Evolutionary conservation across 2,329 filamentous ascomycete genomes (phyloP), one percentile per base, ranked within the genome.

Genomic region (Trichoderma afroharzianum): DNA sequence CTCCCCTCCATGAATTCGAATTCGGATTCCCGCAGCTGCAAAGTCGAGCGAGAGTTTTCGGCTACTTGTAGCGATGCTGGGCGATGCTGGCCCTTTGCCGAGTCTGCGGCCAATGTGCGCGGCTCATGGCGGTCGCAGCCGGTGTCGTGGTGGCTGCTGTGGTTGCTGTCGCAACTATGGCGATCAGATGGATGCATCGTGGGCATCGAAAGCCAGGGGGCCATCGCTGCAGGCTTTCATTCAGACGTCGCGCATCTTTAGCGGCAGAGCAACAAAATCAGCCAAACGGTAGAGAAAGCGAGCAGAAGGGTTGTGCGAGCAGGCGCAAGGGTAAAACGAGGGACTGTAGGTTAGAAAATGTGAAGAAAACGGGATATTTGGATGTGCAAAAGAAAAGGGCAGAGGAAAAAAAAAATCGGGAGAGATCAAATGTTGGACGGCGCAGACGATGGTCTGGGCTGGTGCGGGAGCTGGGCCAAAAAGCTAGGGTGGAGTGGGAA

Each of bases 231-330:
- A 69, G 58, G 74, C 71, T 68, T 71, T 72, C 71, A 68, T 72
- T 77, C 74, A 76, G 58, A 68, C 71, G 73, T 72, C 67, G 75
- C 72, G 66, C 76, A 77, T 77, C 71, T 74, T 76, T n/a, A 69
- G 74, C 62, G 55, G 33, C 67, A 39, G 11, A 43, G 18, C 39
- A 26, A 26, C 30, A n/a, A 26, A 11, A 71, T 71, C 61, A 53
- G 18, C 62, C 43, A 47, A 36, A 66, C n/a, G 28, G 26, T 68
- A 47, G 32, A n/a, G 39, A 21, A 55, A 55, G 50, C 57, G 39
- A 63, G 12, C n/a, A 59, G 7, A 33, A 61, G 33, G 36, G 33
- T 28, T 12, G n/a, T 57, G 50, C 14, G 47, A 57, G 63, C n/a
- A 24, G 28, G 58, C 32, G 33, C 55, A 62, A 68, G 26, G 63